A percentile compares a stretch with the other conserved stretches of the same genome.
These are phyloP conservation scores for Citrus sp. DNA, from an alignment of 345 rosid genomes.

Conservation along the genomic window DNA sequence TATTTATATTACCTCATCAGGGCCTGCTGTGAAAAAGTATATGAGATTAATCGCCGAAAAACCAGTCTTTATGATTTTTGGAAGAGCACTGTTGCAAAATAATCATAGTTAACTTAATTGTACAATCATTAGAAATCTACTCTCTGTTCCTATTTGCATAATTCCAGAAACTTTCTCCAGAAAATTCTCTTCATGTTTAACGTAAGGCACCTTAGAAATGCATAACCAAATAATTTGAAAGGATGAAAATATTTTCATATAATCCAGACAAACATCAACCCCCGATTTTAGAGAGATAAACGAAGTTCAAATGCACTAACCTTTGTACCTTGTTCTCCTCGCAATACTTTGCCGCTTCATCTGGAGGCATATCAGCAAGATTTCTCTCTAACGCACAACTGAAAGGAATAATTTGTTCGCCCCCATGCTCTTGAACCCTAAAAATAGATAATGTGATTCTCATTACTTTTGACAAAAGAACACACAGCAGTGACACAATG, in stretches of 20 bases:
- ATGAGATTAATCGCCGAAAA: slow-evolving; percentile 94
- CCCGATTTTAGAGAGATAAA: background rate
- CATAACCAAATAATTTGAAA: background rate
- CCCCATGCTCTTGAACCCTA: slow-evolving; percentile 99
- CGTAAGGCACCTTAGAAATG: background rate
- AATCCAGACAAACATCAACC: background rate
- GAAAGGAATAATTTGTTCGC: slow-evolving; percentile 90
- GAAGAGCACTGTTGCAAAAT: slow-evolving; percentile 66
- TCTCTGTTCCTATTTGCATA: background rate
- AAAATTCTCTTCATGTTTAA: background rate
- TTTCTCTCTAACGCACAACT: slow-evolving; percentile 75
- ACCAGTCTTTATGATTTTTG: slow-evolving; percentile 97
- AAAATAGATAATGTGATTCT: slow-evolving; percentile 13
- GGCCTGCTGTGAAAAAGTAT: slow-evolving; percentile 96
- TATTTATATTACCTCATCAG: slow-evolving; percentile 70
- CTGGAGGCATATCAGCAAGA: slow-evolving; percentile 74
- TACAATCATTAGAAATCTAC: background rate
- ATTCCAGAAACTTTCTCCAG: background rate
- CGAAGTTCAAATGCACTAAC: slow-evolving; percentile 38
- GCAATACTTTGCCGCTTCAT: slow-evolving; percentile 79
- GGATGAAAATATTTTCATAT: background rate
- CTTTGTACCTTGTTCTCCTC: slow-evolving; percentile 97
- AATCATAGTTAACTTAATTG: slow-evolving; percentile 9
- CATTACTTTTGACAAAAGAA: slow-evolving; percentile 10
- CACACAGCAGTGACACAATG: background rate